These are phyloP conservation scores for Cadophora luteo-olivacea DNA, from an alignment of 2,329 filamentous ascomycete species.

Conservation along the genomic window DNA sequence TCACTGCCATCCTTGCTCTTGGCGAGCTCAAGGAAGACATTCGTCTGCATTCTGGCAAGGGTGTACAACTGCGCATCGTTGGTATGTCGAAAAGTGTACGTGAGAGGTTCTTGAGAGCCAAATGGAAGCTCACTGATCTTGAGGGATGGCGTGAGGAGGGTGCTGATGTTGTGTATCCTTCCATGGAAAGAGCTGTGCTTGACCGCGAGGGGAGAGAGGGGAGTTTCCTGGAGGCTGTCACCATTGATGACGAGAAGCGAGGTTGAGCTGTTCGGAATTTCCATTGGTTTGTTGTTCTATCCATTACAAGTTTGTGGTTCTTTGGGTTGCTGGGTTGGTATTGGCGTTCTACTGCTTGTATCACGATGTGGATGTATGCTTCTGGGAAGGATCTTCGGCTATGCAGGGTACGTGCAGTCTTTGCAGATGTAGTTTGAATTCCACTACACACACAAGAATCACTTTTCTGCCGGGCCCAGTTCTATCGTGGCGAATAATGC, in stretches of 20 bases:
- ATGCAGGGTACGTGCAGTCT: too few relatives aligned
- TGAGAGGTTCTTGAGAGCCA: conserved; percentile 21
- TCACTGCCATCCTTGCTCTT: conserved; percentile 27
- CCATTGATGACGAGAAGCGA: conserved; percentile 18
- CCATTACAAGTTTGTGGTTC: not conserved
- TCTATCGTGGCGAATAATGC: too few relatives aligned
- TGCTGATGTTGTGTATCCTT: conserved; percentile 22
- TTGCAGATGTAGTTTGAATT: too few relatives aligned
- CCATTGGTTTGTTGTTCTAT: not conserved
- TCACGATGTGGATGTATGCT: too few relatives aligned
- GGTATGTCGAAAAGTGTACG: conserved; percentile 25
- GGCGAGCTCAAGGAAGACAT: conserved; percentile 31
- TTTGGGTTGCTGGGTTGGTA: too few relatives aligned
- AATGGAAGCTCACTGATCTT: conserved; percentile 22
- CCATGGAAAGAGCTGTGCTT: conserved; percentile 22
- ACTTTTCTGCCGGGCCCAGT: too few relatives aligned
- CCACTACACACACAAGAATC: too few relatives aligned
- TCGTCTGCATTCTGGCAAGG: conserved; percentile 22
- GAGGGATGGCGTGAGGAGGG: conserved; percentile 21
- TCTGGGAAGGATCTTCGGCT: too few relatives aligned
- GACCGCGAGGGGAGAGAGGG: conserved; percentile 11
- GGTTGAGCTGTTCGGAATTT: not conserved
- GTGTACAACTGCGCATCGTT: conserved; percentile 32
- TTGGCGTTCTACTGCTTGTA: too few relatives aligned
- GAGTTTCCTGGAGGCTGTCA: conserved; percentile 19